phyloP scores from a whole-genome alignment of 768 basidiomycete genomes.

The Cyclocybe aegerita region DNA sequence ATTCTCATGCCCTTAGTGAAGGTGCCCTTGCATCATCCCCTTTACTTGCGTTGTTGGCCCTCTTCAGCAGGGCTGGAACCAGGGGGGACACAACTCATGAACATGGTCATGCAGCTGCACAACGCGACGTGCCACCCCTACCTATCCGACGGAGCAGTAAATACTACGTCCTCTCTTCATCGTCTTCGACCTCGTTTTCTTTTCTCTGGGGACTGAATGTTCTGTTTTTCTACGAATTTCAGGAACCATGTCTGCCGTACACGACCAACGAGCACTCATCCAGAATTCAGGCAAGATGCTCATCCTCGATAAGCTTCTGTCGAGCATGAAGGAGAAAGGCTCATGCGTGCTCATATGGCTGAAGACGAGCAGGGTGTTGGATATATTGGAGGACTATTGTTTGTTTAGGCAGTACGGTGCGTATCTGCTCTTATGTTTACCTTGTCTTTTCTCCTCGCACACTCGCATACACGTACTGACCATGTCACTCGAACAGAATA shows the following conservation, averaged over 20 bases:
- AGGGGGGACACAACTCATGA: slow-evolving; percentile 98
- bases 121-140: slow-evolving; percentile 92
- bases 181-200: no score
- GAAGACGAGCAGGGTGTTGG: slow-evolving; percentile 98
- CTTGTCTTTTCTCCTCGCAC: not conserved
- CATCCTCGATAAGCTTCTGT: slow-evolving; percentile 91
- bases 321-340: slow-evolving; percentile 87
- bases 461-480: no score
- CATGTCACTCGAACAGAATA: no score
- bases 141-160: slow-evolving; percentile 92
- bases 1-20: no score
- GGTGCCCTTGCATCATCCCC: no score
- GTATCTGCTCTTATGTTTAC: slow-evolving; percentile 26
- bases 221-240: no score
- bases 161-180: no score
- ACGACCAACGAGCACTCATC: slow-evolving; percentile 97
- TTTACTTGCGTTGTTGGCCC: no score
- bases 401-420: slow-evolving; percentile 85
- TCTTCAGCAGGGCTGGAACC: slow-evolving; percentile 73
- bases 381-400: slow-evolving; percentile 97
- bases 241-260: slow-evolving; percentile 98
- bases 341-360: slow-evolving; percentile 96
- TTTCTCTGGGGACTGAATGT: no score
- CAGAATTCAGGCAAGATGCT: slow-evolving; percentile 97
- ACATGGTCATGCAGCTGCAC: slow-evolving; percentile 98